Conservation (phyloP, 2,329 filamentous ascomycete genomes). For the Hypoxylon sp. region DNA sequence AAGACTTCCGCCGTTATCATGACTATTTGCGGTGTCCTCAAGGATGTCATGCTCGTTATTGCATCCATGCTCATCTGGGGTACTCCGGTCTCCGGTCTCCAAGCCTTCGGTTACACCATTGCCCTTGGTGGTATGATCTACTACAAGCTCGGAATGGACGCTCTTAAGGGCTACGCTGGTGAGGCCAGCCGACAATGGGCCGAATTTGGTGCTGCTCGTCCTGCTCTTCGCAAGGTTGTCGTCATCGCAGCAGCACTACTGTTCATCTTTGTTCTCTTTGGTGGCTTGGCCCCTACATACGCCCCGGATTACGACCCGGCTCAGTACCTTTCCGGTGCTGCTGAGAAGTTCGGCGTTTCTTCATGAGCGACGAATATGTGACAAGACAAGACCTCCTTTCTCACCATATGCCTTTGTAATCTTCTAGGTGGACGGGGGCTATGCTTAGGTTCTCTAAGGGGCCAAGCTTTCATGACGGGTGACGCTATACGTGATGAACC, state of each 20-base stretch:
- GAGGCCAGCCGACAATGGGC: slow-evolving; percentile 85
- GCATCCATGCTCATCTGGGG: slow-evolving; percentile 87
- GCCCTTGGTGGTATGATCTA: slow-evolving; percentile 84
- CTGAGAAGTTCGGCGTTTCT: slow-evolving; percentile 63
- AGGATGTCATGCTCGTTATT: slow-evolving; percentile 86
- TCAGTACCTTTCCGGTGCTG: slow-evolving; percentile 64
- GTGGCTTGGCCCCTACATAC: slow-evolving; percentile 74
- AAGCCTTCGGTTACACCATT: slow-evolving; percentile 88
- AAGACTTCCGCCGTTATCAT: slow-evolving; percentile 89
- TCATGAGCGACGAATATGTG: slow-evolving; percentile 44
- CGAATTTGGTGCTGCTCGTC: slow-evolving; percentile 84
- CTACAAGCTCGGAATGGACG: slow-evolving; percentile 88
- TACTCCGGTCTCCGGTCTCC: slow-evolving; percentile 79
- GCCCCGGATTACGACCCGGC: slow-evolving; percentile 68
- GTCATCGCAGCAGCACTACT: slow-evolving; percentile 75
- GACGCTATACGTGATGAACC: slow-evolving; percentile 39
- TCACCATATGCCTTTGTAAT: slow-evolving; percentile 48
- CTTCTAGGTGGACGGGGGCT: slow-evolving; percentile 40
- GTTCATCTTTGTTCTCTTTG: slow-evolving; percentile 78
- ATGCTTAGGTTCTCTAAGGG: slow-evolving; percentile 26
- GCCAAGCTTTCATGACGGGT: slow-evolving; percentile 33
- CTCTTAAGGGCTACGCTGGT: slow-evolving; percentile 82
- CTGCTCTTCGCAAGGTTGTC: slow-evolving; percentile 82
- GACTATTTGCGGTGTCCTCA: slow-evolving; percentile 88
- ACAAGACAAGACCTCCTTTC: slow-evolving; percentile 30